Base-by-base conservation (phyloP, 768 basidiomycete genomes). In the Pleurotus djamor region DNA sequence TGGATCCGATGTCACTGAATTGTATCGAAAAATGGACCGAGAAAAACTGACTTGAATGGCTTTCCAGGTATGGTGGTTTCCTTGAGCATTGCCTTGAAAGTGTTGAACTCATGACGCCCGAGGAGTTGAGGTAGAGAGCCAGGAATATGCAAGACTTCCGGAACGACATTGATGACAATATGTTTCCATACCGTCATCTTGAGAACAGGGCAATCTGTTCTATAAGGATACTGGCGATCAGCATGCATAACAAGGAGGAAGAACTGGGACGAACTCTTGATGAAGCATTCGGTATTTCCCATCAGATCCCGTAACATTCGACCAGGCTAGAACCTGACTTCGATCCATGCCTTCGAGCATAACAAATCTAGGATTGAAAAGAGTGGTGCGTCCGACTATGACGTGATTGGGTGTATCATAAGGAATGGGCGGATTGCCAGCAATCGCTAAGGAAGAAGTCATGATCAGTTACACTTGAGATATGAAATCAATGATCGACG, bases 381-480 rank as follows among this genome's bases (percentile, higher is more conserved):
- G 72, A 33, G 81, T 71, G 5, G 84, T 83, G 59, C 81, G 76
- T 2, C 81, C 81, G 48, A 86, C 70, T 0, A 83, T 83, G 63
- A 77, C 72, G 59, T 76, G 69, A n/a, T 69, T 59, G 16, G 69
- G 69, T 57, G 72, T 61, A 13, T 48, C 51, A 16, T 56, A 56
- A 32, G 54, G 41, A n/a, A 56, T 56, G 14, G 54, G 41, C 21
- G 54, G 54, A 33, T 44, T 56, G 9, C 54, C 54, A 5, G 37
- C 51, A 13, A 43, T 17, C n/a, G 21, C 35, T 44, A 34, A 9
- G n/a, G 2, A 43, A n/a, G 16, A 32, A 56, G n/a, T 9, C 7
- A 44, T 14, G 2, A 17, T n/a, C 12, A 8, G 28, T 13, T 9
- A 4, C 14, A 2, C 12, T 47, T 47, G 12, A 12, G 16, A 16